Evolutionary conservation across 257 asterid genomes (phyloP).

Genomic region (Plantago elongata): DNA sequence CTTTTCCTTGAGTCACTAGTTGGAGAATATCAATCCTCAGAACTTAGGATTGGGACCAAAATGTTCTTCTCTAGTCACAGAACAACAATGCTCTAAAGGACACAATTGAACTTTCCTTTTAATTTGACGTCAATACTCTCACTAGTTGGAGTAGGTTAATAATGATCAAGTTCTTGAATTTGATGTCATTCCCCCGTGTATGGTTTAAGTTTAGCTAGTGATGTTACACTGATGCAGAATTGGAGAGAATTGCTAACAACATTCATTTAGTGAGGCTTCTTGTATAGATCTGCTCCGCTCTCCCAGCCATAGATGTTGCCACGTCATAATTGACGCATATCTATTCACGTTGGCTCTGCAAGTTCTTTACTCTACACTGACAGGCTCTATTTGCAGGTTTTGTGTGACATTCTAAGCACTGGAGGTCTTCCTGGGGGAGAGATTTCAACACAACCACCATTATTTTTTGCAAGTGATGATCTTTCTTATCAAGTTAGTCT

Average conservation of each 20-base stretch:
- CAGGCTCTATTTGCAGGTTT: constrained; percentile 45
- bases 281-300: neutral
- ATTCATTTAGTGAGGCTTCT: neutral
- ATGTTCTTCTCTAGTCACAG: too few relatives aligned
- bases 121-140: neutral
- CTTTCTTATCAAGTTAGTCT: constrained; percentile 79
- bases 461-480: constrained; percentile 86
- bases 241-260: neutral
- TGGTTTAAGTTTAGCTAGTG: neutral
- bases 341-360: neutral
- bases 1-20: too few relatives aligned
- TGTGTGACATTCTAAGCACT: constrained; percentile 88
- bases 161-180: neutral
- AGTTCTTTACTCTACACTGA: constrained; percentile 20
- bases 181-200: neutral
- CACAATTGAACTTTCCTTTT: too few relatives aligned
- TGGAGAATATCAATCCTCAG: too few relatives aligned
- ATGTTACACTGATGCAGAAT: neutral
- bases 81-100: too few relatives aligned
- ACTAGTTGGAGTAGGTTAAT: neutral
- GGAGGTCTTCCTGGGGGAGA: constrained; percentile 93
- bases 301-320: too few relatives aligned
- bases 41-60: too few relatives aligned
- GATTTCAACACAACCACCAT: constrained; percentile 68
- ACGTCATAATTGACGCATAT: neutral